Percentiles rank a stretch among this genome's conserved stretches.
Evolutionary conservation across 176 grass and related monocot genomes (phyloP).

Genomic region (Ampelocalamus luodianensis): DNA sequence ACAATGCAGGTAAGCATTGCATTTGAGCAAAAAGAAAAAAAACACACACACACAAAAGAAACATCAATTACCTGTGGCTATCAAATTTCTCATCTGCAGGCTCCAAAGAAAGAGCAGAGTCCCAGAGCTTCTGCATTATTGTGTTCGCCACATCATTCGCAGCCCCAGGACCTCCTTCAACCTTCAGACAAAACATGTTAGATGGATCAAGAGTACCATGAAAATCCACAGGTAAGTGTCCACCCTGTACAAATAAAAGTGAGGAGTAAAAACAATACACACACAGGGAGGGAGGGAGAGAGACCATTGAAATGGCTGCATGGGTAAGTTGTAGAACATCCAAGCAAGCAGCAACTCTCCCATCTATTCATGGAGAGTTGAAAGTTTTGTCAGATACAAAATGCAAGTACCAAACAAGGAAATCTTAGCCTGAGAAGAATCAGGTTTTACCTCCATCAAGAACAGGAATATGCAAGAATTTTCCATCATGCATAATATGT

Average conservation of each 20-base stretch:
- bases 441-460: slow-evolving; percentile 72
- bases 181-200: slow-evolving; percentile 50
- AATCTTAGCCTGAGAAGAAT: slow-evolving; percentile 25
- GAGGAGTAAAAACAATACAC: neutral
- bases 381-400: slow-evolving; percentile 23
- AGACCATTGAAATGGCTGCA: slow-evolving; percentile 96
- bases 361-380: slow-evolving; percentile 55
- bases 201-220: slow-evolving; percentile 17
- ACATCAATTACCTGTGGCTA: slow-evolving; percentile 59
- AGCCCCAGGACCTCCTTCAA: slow-evolving; percentile 72
- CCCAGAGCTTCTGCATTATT: slow-evolving; percentile 95
- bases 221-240: neutral
- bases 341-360: slow-evolving; percentile 79
- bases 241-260: neutral
- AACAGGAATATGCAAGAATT: slow-evolving; percentile 98
- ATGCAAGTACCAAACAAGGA: slow-evolving; percentile 21
- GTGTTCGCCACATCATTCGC: slow-evolving; percentile 82
- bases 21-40: slow-evolving; percentile 16
- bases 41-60: slow-evolving; percentile 4
- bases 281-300: neutral
- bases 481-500: slow-evolving; percentile 92
- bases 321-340: slow-evolving; percentile 97
- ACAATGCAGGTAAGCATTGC: slow-evolving; percentile 29
- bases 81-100: slow-evolving; percentile 74
- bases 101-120: slow-evolving; percentile 90